These are phyloP conservation scores for Taphrina wiesneri DNA, from an alignment of 1,139 yeast genomes.

Conservation along the genomic window DNA sequence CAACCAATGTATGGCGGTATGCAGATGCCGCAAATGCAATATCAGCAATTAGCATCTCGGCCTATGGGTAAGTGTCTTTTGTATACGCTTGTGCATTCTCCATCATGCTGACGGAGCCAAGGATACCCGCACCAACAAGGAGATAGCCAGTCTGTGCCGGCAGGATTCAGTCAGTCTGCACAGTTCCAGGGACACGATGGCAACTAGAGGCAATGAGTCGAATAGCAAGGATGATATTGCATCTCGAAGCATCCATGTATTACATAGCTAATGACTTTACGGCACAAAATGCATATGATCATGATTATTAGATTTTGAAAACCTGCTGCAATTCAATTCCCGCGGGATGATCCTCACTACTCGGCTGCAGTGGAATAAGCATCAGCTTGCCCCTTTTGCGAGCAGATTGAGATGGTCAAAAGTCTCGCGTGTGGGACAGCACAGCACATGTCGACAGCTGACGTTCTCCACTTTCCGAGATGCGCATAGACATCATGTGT, in stretches of 20 bases:
- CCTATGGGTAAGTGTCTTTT: background rate
- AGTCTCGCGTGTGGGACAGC: no score
- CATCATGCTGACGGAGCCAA: background rate
- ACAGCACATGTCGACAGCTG: no score
- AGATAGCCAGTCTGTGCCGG: background rate
- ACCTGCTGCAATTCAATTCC: background rate
- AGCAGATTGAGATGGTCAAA: no score
- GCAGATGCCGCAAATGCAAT: slow-evolving; percentile 17
- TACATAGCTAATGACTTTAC: background rate
- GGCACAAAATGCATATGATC: background rate
- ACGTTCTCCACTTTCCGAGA: no score
- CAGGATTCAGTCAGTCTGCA: slow-evolving; percentile 1
- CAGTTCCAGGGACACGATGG: slow-evolving; percentile 3
- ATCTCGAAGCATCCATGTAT: background rate
- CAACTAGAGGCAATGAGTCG: background rate
- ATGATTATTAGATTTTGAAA: no score
- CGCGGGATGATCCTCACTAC: background rate
- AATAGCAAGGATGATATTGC: background rate
- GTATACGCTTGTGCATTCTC: background rate
- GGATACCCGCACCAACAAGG: slow-evolving; percentile 8
- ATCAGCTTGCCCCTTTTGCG: no score
- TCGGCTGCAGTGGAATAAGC: no score
- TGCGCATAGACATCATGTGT: no score
- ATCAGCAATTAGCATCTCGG: slow-evolving; percentile 8
- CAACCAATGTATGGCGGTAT: background rate